phyloP scores from a whole-genome alignment of 352 stramenopile genomes.

The Phytophthora ohioensis region DNA sequence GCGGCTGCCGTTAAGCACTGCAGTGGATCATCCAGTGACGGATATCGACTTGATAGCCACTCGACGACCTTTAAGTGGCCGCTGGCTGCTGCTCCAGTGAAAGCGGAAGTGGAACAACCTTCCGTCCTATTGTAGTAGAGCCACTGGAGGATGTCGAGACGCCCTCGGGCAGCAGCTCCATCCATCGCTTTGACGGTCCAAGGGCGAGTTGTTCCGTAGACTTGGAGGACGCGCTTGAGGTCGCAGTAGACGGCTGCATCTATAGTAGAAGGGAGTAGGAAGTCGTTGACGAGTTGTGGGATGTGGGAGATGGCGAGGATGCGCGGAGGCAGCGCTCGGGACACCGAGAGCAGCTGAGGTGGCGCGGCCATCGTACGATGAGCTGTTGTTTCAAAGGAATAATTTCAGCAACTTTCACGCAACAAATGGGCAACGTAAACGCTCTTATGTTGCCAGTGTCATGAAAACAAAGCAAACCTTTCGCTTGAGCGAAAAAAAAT shows the following conservation, averaged over 20 bases:
- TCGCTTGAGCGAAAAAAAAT: too few relatives aligned
- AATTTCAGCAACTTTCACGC: too few relatives aligned
- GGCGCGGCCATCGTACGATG: too few relatives aligned
- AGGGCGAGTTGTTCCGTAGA: neutral
- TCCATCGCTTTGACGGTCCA: neutral
- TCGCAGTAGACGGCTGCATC: conserved; percentile 9
- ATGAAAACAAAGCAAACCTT: too few relatives aligned
- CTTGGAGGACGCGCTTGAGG: conserved; percentile 2
- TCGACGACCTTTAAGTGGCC: neutral
- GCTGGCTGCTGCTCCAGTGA: neutral
- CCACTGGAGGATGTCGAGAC: neutral
- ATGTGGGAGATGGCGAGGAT: neutral
- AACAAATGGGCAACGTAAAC: too few relatives aligned
- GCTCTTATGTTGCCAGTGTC: too few relatives aligned
- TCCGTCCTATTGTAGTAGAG: neutral
- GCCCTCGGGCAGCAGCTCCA: neutral
- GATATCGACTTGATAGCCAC: neutral
- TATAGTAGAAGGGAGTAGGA: conserved; percentile 8
- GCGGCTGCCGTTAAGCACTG: neutral
- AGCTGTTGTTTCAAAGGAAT: too few relatives aligned
- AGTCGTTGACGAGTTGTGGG: neutral
- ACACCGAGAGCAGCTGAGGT: neutral
- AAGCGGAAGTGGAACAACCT: conserved; percentile 8
- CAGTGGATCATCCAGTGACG: neutral
- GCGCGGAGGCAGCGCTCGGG: neutral